Base-by-base conservation (phyloP, 2,329 filamentous ascomycete genomes). In the Calonectria pseudoreteaudii region DNA sequence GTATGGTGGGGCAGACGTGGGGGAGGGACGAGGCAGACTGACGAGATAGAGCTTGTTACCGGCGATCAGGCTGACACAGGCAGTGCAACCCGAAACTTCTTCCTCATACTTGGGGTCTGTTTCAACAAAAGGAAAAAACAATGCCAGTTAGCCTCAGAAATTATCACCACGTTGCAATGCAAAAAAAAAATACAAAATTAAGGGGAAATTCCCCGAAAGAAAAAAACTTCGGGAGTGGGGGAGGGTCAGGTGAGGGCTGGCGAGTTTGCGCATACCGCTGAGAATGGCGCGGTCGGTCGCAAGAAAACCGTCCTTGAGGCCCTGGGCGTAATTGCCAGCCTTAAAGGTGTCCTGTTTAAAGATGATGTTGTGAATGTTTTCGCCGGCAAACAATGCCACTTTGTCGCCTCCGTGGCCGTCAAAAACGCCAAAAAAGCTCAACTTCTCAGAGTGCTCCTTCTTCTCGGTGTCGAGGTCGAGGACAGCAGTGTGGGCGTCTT, bases 401-500 rank as follows among this genome's bases (percentile, higher is more conserved):
- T 98, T 98, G 85, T 98, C 96, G 83, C 97, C 97, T 80, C 97
- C 97, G 85, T 99, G 97, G 60, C 97, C 97, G 85, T 99, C 97
- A 84, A 97, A 99, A 78, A 99, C 97, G 82, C 96, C 97, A 83
- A 99, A 99, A 88, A 98, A 98, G 79, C 95, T 95, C 82, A 98
- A 89, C 83, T 94, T 93, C 81, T 93, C 91, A 81, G 93, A 88
- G 80, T 93, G 90, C 66, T 92, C 91, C 80, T 93, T 90, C 80
- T 93, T 90, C 78, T 92, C 88, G 31, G 91, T 89, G 74, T 84
- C 83, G 72, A 98, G 92, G 86, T 98, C 95, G 84, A 99, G 94
- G 67, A 98, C 88, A 70, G 94, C 91, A 75, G 94, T 95, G 87
- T 99, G 97, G 77, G 97, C 93, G 85, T 99, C 97, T 86, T 99